A percentile compares a stretch with the other conserved stretches of the same genome.
These are phyloP conservation scores for Polyporus arcularius DNA, from an alignment of 768 basidiomycete genomes.

Conservation along the genomic window DNA sequence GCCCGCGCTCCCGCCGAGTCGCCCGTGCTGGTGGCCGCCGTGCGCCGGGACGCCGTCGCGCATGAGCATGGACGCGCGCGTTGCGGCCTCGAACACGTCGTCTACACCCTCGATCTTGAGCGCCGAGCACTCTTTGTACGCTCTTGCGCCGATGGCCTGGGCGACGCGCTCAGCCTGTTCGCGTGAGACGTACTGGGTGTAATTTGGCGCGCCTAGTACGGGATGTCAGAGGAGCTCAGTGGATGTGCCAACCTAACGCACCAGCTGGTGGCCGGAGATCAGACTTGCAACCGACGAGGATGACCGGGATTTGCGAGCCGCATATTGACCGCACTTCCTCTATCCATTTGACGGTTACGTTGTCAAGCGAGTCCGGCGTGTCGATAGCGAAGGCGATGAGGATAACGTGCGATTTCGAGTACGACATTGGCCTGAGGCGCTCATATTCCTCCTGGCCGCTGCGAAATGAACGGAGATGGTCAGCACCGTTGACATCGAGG, in stretches of 20 bases:
- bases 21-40: conserved; percentile 40
- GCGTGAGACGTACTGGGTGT: conserved; percentile 65
- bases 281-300: conserved; percentile 95
- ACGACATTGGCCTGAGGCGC: conserved; percentile 94
- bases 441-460: conserved; percentile 99
- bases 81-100: conserved; percentile 97
- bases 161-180: conserved; percentile 84
- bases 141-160: conserved; percentile 81
- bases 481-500: conserved; percentile 3
- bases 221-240: background rate
- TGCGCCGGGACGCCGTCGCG: conserved; percentile 71
- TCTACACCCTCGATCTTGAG: conserved; percentile 91
- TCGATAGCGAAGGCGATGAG: conserved; percentile 97
- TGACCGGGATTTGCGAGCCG: conserved; percentile 87
- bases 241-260: conserved; percentile 4
- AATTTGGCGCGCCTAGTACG: conserved; percentile 42
- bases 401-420: conserved; percentile 98
- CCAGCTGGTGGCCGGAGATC: conserved; percentile 72
- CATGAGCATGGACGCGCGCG: conserved; percentile 95
- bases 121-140: conserved; percentile 94
- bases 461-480: conserved; percentile 21
- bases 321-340: conserved; percentile 98
- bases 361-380: conserved; percentile 95
- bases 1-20: conserved; percentile 34
- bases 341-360: conserved; percentile 98